Conservation (phyloP, 2,329 filamentous ascomycete genomes). For the Fusarium sp. region DNA sequence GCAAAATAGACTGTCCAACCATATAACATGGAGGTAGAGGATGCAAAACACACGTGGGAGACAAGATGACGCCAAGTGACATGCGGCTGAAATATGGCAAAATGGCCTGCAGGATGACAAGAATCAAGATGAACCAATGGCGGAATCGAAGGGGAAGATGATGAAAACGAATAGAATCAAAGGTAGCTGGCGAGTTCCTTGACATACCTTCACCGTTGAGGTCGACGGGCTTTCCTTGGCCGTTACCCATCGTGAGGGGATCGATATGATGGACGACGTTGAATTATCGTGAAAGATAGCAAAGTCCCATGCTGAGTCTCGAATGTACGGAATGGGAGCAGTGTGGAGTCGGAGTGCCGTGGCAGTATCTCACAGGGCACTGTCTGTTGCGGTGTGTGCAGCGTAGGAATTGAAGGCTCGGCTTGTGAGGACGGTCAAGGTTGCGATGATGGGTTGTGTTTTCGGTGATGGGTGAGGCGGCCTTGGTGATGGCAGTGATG, state of each 20-base stretch:
- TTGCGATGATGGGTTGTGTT: not conserved
- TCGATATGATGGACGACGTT: constrained; percentile 47
- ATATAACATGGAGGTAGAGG: constrained; percentile 25
- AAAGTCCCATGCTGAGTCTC: constrained; percentile 51
- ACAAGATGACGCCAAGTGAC: constrained; percentile 37
- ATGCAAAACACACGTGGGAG: constrained; percentile 47
- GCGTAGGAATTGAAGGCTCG: constrained; percentile 2
- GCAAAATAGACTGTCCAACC: not conserved
- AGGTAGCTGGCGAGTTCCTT: constrained; percentile 3
- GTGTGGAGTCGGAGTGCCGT: constrained; percentile 46
- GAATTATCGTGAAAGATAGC: constrained; percentile 50
- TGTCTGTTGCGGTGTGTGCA: constrained; percentile 29
- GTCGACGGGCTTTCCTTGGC: constrained; percentile 92
- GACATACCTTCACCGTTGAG: constrained; percentile 88
- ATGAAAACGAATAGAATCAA: not conserved
- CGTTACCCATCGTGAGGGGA: constrained; percentile 82
- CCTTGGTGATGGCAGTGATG: constrained; percentile 13
- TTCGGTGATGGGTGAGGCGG: constrained; percentile 3
- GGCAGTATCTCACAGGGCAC: constrained; percentile 42
- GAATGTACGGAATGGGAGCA: constrained; percentile 39
- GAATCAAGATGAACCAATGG: constrained; percentile 19
- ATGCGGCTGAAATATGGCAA: constrained; percentile 34
- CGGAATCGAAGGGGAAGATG: constrained; percentile 9
- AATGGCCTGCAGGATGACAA: constrained; percentile 22
- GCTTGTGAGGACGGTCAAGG: constrained; percentile 3